Conservation (phyloP, 805 yeast species). For the Lachancea quebecensis region DNA sequence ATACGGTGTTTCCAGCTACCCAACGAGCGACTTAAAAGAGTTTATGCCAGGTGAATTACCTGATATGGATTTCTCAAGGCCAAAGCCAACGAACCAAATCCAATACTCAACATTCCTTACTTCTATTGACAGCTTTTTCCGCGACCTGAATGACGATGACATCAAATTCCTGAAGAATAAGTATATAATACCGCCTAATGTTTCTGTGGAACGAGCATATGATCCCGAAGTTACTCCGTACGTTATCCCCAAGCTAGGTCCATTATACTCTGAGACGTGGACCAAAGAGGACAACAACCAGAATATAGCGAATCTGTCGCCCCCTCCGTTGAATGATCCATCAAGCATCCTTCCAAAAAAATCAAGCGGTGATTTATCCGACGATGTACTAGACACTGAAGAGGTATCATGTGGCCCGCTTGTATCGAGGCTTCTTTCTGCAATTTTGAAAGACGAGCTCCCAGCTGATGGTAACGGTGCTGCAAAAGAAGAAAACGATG, state of each 20-base stretch:
- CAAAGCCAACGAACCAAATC: constrained; percentile 84
- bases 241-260: constrained; percentile 80
- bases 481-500: constrained; percentile 18
- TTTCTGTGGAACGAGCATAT: constrained; percentile 37
- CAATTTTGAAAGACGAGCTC: constrained; percentile 44
- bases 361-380: constrained; percentile 44
- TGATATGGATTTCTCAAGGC: constrained; percentile 72
- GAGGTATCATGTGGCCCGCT: constrained; percentile 86
- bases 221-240: constrained; percentile 69
- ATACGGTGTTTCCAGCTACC: constrained; percentile 88
- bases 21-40: constrained; percentile 65
- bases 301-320: constrained; percentile 36
- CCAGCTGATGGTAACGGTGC: constrained; percentile 8
- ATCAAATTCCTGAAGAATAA: constrained; percentile 61
- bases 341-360: constrained; percentile 47
- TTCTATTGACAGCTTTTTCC: constrained; percentile 77
- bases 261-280: constrained; percentile 78
- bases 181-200: constrained; percentile 45
- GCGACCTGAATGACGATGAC: constrained; percentile 76
- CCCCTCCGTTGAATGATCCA: constrained; percentile 43
- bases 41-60: constrained; percentile 86
- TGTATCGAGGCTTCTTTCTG: constrained; percentile 75
- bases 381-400: constrained; percentile 61
- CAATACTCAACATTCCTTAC: constrained; percentile 83
- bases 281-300: constrained; percentile 63